Evolutionary conservation across 2,329 filamentous ascomycete species (phyloP).

Genomic region (Exophiala dermatitidis): DNA sequence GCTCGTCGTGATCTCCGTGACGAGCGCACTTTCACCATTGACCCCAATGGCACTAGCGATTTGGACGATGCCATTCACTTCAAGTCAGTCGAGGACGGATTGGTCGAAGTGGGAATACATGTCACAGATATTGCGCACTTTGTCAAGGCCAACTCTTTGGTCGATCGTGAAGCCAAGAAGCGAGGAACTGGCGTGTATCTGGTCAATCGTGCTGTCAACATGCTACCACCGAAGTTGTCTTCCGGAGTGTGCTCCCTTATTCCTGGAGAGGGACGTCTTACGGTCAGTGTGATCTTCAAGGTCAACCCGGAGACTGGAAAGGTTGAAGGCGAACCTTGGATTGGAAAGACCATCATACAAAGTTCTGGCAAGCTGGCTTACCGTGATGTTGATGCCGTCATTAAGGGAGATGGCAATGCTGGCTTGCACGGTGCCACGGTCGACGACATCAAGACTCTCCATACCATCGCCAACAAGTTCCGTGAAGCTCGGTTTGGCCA

Average conservation of each 20-base stretch:
- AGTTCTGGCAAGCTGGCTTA: slow-evolving; percentile 80
- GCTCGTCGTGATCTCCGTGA: slow-evolving; percentile 82
- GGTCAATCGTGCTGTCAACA: slow-evolving; percentile 77
- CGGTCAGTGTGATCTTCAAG: slow-evolving; percentile 87
- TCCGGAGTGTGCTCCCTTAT: slow-evolving; percentile 80
- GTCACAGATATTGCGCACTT: slow-evolving; percentile 94
- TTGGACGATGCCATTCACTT: slow-evolving; percentile 90
- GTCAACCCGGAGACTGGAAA: slow-evolving; percentile 78
- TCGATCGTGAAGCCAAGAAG: slow-evolving; percentile 96
- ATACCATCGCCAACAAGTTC: slow-evolving; percentile 80
- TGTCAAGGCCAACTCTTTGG: slow-evolving; percentile 88
- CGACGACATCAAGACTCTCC: slow-evolving; percentile 73
- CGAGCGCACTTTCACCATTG: slow-evolving; percentile 85
- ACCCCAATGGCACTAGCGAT: slow-evolving; percentile 79
- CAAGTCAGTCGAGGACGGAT: slow-evolving; percentile 73
- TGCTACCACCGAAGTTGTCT: slow-evolving; percentile 80
- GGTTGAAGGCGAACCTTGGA: slow-evolving; percentile 81
- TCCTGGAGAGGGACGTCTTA: slow-evolving; percentile 81
- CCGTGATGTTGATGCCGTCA: slow-evolving; percentile 74
- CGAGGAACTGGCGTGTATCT: slow-evolving; percentile 92
- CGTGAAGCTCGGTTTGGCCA: slow-evolving; percentile 78
- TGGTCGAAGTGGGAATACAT: slow-evolving; percentile 90
- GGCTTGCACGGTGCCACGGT: slow-evolving; percentile 59
- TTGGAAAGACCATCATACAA: slow-evolving; percentile 89
- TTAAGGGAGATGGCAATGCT: slow-evolving; percentile 57